Evolutionary conservation across 2,329 filamentous ascomycete species (phyloP).

Genomic region (Exophiala aquamarina): DNA sequence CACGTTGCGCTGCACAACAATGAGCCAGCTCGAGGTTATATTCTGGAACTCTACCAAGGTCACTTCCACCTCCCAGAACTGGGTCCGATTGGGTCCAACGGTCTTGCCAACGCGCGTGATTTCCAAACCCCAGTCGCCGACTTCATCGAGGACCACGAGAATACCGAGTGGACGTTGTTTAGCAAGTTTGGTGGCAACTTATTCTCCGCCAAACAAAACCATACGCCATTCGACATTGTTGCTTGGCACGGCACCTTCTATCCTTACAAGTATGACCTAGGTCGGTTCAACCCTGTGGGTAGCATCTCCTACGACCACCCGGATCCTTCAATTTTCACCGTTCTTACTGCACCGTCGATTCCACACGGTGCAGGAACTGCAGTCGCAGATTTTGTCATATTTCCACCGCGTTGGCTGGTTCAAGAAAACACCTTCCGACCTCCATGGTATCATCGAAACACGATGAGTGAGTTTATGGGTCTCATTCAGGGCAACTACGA

Average conservation of each 20-base stretch:
- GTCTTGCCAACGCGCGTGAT: constrained; percentile 72
- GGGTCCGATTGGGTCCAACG: constrained; percentile 71
- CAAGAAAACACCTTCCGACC: constrained; percentile 61
- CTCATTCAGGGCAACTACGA: constrained; percentile 62
- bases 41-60: constrained; percentile 71
- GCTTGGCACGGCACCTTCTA: constrained; percentile 80
- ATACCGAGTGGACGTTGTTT: constrained; percentile 55
- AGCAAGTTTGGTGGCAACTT: constrained; percentile 68
- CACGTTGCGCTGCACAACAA: constrained; percentile 65
- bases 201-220: constrained; percentile 64
- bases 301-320: constrained; percentile 74
- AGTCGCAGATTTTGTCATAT: constrained; percentile 65
- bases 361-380: constrained; percentile 59
- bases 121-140: constrained; percentile 71
- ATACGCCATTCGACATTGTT: constrained; percentile 76
- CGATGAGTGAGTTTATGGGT: constrained; percentile 67
- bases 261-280: constrained; percentile 79
- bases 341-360: constrained; percentile 58
- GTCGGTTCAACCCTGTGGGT: constrained; percentile 73
- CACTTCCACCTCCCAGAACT: constrained; percentile 72
- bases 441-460: constrained; percentile 66
- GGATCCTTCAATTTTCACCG: constrained; percentile 75
- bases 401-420: constrained; percentile 65
- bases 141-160: constrained; percentile 61
- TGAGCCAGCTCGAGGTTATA: constrained; percentile 68